These are phyloP conservation scores for Heliamphora exappendiculata DNA, from an alignment of 148 eudicot genomes.

Conservation along the genomic window DNA sequence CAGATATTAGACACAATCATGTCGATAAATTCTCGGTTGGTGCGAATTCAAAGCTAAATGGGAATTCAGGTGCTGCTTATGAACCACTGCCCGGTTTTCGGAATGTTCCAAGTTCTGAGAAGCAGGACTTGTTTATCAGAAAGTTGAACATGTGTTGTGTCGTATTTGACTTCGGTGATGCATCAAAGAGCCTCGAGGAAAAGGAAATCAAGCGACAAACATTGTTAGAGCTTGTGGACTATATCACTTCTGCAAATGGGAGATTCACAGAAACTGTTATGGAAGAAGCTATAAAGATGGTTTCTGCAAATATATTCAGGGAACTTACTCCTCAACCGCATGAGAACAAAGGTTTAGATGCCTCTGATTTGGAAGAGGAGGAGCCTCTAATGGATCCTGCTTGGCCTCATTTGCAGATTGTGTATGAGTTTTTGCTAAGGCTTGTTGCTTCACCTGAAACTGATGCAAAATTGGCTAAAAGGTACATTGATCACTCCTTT, in stretches of 20 bases:
- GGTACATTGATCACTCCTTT: slow-evolving; percentile 56
- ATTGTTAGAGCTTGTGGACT: slow-evolving; percentile 56
- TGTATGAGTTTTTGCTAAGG: slow-evolving; percentile 53
- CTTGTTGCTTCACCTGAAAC: slow-evolving; percentile 63
- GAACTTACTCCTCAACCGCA: slow-evolving; percentile 36
- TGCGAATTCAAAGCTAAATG: slow-evolving; percentile 36
- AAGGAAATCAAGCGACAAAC: slow-evolving; percentile 65
- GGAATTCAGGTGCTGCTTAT: slow-evolving; percentile 25
- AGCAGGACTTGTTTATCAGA: slow-evolving; percentile 32
- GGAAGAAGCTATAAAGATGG: slow-evolving; percentile 59
- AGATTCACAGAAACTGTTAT: slow-evolving; percentile 49
- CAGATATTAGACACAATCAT: slow-evolving; percentile 24
- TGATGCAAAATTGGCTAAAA: slow-evolving; percentile 62
- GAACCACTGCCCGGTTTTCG: slow-evolving; percentile 49
- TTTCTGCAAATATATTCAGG: slow-evolving; percentile 55
- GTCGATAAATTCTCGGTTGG: slow-evolving; percentile 24
- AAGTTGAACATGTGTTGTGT: slow-evolving; percentile 40
- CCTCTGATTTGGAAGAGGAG: slow-evolving; percentile 64
- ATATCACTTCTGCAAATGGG: slow-evolving; percentile 40
- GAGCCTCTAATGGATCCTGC: slow-evolving; percentile 70
- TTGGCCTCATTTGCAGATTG: slow-evolving; percentile 67
- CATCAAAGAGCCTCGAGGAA: slow-evolving; percentile 47
- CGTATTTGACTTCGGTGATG: slow-evolving; percentile 42
- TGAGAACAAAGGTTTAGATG: slow-evolving; percentile 43
- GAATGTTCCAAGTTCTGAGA: slow-evolving; percentile 36